Percentiles rank a stretch among this genome's conserved stretches.
Conservation (phyloP, 2,329 filamentous ascomycete species). For the Colletotrichum sp. region DNA sequence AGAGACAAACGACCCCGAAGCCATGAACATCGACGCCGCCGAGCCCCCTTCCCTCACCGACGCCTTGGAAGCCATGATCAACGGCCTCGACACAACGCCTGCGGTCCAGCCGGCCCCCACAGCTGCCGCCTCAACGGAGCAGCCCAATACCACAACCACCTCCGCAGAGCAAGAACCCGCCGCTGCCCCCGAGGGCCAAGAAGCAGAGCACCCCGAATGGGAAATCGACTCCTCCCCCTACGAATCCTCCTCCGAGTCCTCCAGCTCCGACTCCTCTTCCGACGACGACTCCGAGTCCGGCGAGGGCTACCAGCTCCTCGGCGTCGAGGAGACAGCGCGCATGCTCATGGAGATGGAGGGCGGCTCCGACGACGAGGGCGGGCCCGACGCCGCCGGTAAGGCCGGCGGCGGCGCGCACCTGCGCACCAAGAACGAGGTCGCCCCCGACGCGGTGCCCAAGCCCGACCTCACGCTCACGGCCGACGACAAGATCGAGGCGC, state of each 20-base stretch:
- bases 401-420: slow-evolving; percentile 54
- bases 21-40: slow-evolving; percentile 42
- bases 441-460: slow-evolving; percentile 69
- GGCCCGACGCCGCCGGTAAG: slow-evolving; percentile 34
- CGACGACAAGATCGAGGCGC: slow-evolving; percentile 76
- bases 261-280: slow-evolving; percentile 62
- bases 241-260: slow-evolving; percentile 73
- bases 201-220: slow-evolving; percentile 74
- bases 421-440: slow-evolving; percentile 82
- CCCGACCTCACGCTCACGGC: slow-evolving; percentile 80
- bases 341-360: slow-evolving; percentile 85
- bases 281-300: slow-evolving; percentile 59
- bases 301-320: slow-evolving; percentile 73
- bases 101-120: neutral
- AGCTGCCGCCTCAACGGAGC: neutral
- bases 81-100: slow-evolving; percentile 33
- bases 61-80: slow-evolving; percentile 50
- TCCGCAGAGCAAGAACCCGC: slow-evolving; percentile 8
- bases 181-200: slow-evolving; percentile 21
- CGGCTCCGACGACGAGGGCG: slow-evolving; percentile 77
- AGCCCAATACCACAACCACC: neutral
- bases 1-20: slow-evolving; percentile 25
- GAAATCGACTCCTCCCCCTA: slow-evolving; percentile 81
- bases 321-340: slow-evolving; percentile 81
- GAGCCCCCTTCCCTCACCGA: slow-evolving; percentile 43